These are phyloP conservation scores for Hypholoma fasciculare DNA, from an alignment of 768 basidiomycete species.

Conservation along the genomic window DNA sequence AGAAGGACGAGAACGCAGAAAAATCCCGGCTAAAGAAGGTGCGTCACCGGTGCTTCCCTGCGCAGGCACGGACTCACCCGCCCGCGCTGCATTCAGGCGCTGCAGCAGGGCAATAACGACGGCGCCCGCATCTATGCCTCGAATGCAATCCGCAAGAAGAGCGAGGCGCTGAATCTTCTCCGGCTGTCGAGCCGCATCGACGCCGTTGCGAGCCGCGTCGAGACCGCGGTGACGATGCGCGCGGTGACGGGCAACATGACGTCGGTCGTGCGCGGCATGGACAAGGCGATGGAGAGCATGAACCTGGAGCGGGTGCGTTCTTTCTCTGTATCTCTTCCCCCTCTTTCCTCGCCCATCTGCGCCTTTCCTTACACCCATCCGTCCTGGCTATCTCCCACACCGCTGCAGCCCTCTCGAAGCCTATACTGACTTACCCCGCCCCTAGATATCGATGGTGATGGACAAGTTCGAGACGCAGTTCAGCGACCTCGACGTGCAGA, in stretches of 20 bases:
- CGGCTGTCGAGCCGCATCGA: conserved; percentile 91
- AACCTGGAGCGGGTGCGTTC: conserved; percentile 84
- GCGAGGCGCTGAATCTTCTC: conserved; percentile 88
- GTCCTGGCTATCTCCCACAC: not conserved
- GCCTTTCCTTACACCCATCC: not conserved
- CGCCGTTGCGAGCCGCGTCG: conserved; percentile 94
- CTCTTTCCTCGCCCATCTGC: not conserved
- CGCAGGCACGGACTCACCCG: not conserved
- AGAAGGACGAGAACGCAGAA: conserved; percentile 91
- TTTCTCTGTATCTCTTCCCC: not conserved
- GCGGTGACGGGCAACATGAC: conserved; percentile 97
- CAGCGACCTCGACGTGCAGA: conserved; percentile 96
- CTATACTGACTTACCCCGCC: not conserved
- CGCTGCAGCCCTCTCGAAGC: not conserved
- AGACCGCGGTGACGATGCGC: conserved; percentile 98
- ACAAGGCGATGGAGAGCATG: conserved; percentile 99
- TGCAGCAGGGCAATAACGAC: conserved; percentile 95
- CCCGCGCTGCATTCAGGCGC: conserved; percentile 55
- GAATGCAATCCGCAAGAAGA: conserved; percentile 98
- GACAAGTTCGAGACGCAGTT: conserved; percentile 98
- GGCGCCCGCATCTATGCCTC: conserved; percentile 98
- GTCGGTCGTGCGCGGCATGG: conserved; percentile 96
- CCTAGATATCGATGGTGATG: conserved; percentile 95
- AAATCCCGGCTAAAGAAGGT: conserved; percentile 94
- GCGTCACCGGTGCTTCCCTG: conserved; percentile 5